These are phyloP conservation scores for Forsythia viridissima DNA, from an alignment of 257 asterid species.

Conservation along the genomic window DNA sequence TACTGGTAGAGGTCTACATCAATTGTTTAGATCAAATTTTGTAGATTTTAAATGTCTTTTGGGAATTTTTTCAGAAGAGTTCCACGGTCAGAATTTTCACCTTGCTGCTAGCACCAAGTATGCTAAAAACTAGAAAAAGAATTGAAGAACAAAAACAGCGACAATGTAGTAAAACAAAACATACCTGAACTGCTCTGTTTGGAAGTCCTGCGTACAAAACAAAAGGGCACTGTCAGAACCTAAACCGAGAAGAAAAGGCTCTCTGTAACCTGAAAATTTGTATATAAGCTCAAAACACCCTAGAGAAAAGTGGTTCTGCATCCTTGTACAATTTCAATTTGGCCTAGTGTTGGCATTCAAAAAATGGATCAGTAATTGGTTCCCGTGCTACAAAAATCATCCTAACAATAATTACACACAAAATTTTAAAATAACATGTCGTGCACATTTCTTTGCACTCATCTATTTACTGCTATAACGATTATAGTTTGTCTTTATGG, in stretches of 20 bases:
- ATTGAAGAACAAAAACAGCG: not conserved
- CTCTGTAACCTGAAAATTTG: not conserved
- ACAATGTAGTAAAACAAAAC: slow-evolving; percentile 12
- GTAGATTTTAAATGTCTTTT: not conserved
- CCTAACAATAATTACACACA: no score
- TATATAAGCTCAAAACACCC: not conserved
- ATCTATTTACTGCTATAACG: not conserved
- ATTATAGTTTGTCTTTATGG: not conserved
- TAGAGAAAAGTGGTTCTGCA: not conserved
- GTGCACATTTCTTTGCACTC: not conserved
- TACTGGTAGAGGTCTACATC: not conserved
- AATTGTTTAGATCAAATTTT: not conserved
- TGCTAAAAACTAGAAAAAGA: not conserved
- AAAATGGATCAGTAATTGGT: no score
- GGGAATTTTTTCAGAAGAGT: not conserved
- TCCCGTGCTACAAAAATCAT: no score
- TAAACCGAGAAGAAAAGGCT: slow-evolving; percentile 4
- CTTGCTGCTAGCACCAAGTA: not conserved
- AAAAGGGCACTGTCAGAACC: slow-evolving; percentile 31
- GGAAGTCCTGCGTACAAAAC: slow-evolving; percentile 62
- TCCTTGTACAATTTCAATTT: not conserved
- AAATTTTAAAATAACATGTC: no score
- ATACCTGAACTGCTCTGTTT: slow-evolving; percentile 74
- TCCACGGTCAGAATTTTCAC: not conserved
- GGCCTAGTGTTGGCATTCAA: not conserved